phyloP scores from a whole-genome alignment of 768 basidiomycete genomes.

The Coprinopsis strossmayeri region DNA sequence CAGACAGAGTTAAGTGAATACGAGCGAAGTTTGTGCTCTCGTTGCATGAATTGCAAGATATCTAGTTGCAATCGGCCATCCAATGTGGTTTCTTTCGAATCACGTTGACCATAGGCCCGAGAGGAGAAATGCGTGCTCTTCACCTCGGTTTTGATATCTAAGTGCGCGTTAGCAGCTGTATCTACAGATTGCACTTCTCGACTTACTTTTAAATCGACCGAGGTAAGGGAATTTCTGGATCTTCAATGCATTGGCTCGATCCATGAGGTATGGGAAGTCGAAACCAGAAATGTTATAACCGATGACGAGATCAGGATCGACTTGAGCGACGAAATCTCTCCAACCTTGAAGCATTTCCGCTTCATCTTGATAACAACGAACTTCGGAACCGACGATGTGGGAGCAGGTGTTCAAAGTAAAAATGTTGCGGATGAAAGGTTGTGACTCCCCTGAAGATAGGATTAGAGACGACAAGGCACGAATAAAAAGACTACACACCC shows the following conservation, averaged over 20 bases:
- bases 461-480: background rate
- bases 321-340: constrained; percentile 83
- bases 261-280: constrained; percentile 94
- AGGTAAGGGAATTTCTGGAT: constrained; percentile 62
- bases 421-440: constrained; percentile 93
- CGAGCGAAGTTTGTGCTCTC: constrained; percentile 94
- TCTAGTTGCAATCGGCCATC: constrained; percentile 95
- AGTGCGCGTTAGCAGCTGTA: constrained; percentile 3
- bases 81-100: constrained; percentile 88
- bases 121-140: constrained; percentile 98
- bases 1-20: constrained; percentile 98
- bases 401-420: constrained; percentile 95
- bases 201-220: constrained; percentile 67
- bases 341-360: constrained; percentile 69
- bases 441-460: constrained; percentile 60
- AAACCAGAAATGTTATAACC: constrained; percentile 94
- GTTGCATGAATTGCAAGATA: constrained; percentile 95
- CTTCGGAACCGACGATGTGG: constrained; percentile 96
- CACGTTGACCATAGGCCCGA: constrained; percentile 94
- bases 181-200: background rate
- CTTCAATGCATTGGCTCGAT: constrained; percentile 83
- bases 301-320: constrained; percentile 93
- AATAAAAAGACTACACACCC: constrained; percentile 42
- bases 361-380: constrained; percentile 78
- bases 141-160: constrained; percentile 70